Base-by-base conservation (phyloP, 2,329 filamentous ascomycete species). In the Apiospora kogelbergensis region DNA sequence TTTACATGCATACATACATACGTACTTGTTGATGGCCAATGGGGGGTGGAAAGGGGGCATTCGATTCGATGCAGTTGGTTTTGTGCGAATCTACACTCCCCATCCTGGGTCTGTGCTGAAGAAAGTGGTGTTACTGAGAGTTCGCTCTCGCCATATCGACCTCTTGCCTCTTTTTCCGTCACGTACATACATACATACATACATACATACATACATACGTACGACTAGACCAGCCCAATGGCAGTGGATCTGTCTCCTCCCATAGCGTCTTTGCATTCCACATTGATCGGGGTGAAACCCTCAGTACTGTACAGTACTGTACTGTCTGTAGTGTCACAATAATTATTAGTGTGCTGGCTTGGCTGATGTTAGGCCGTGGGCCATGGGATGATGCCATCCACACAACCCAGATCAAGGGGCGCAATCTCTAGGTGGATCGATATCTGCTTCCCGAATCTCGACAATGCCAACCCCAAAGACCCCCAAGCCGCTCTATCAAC, bases 361-460 rank as follows among this genome's bases (percentile, higher is more conserved):
- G 53, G 37, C 37, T 37, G 30, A 60, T n/a, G 53, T 60, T 60
- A 30, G 53, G 17, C 17, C 20, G 20, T 37, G 53, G 53, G 53
- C 30, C 53, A 33, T 60, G 20, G 53, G 53, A 60, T 60, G 53
- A 60, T 60, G 53, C 53, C 53, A 60, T 60, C 53, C 30, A 60
- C 30, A 60, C 53, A 60, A 60, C 30, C 22, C 53, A 60, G 53
- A 60, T 37, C 53, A 37, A 60, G 53, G 15, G 53, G 53, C 33
- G 30, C 17, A 60, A 37, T 60, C 53, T n/a, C 26, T 3, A 11
- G 30, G 53, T 60, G 53, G 53, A 60, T 60, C 53, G 30, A 60
- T n/a, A 37, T 60, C 53, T 60, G 26, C 20, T 60, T 60, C 17
- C 30, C 53, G 53, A 37, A 60, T 60, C 53, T 60, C 30, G 30